phyloP scores from a whole-genome alignment of 2,329 filamentous ascomycete species.

The Ceratocystiopsis sp. region DNA sequence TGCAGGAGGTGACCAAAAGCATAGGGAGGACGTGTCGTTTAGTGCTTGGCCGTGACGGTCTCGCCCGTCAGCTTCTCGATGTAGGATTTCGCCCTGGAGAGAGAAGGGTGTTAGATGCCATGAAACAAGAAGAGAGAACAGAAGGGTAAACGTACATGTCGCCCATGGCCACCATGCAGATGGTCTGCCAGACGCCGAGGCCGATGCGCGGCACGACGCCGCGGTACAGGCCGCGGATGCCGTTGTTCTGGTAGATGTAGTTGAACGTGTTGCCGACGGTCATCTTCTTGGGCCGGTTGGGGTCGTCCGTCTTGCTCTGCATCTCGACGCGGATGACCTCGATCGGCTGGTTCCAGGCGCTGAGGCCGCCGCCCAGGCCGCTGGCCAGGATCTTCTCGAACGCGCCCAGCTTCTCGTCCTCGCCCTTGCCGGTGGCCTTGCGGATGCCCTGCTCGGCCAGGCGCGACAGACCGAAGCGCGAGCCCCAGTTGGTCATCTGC shows the following conservation, averaged over 20 bases:
- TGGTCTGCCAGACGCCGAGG: constrained; percentile 94
- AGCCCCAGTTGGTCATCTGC: constrained; percentile 99
- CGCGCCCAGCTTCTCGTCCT: constrained; percentile 59
- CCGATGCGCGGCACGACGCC: constrained; percentile 89
- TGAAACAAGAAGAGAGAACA: not conserved
- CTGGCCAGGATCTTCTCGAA: constrained; percentile 81
- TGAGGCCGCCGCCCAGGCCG: constrained; percentile 78
- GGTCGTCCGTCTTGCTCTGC: constrained; percentile 97
- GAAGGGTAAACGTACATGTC: constrained; percentile 66
- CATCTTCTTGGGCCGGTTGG: constrained; percentile 98
- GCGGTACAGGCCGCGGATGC: constrained; percentile 83
- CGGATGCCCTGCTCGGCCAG: constrained; percentile 84
- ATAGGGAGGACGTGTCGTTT: constrained; percentile 11
- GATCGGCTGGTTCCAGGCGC: constrained; percentile 98
- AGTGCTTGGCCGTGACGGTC: constrained; percentile 49
- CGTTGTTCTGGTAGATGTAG: constrained; percentile 87
- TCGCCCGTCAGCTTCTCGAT: constrained; percentile 51
- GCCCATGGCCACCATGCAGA: constrained; percentile 98
- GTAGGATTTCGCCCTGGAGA: constrained; percentile 44
- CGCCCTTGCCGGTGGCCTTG: constrained; percentile 57
- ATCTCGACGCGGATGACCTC: constrained; percentile 99
- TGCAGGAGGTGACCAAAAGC: too few species aligned
- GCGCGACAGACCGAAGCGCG: constrained; percentile 82
- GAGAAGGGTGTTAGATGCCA: not conserved
- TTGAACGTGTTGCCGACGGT: constrained; percentile 70